Percentiles rank a stretch among this genome's conserved stretches.
Evolutionary conservation across 441 rosid species (phyloP).

Genomic region (Raphanus hybrid): DNA sequence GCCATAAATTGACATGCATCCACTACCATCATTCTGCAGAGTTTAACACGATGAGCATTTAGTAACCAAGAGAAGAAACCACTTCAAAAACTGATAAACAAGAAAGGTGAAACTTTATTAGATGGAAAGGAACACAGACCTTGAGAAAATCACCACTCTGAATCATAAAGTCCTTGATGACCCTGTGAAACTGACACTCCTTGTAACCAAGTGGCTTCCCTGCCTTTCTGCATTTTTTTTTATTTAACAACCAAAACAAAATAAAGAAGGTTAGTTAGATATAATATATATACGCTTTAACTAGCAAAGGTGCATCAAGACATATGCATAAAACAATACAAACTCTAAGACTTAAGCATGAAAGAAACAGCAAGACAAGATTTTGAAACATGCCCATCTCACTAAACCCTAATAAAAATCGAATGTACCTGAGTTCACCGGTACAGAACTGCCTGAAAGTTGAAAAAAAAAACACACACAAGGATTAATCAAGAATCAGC

Average conservation of each 20-base stretch:
- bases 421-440: too few species aligned
- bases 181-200: constrained; percentile 91
- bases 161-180: constrained; percentile 95
- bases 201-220: constrained; percentile 93
- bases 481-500: constrained; percentile 11
- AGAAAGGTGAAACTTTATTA: too few species aligned
- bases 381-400: background rate
- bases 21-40: constrained; percentile 92
- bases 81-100: too few species aligned
- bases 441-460: too few species aligned
- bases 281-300: background rate
- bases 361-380: background rate
- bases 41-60: background rate
- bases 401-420: background rate
- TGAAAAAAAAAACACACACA: background rate
- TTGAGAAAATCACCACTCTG: constrained; percentile 95
- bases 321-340: background rate
- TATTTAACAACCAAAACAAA: too few species aligned
- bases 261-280: too few species aligned
- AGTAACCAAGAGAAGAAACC: background rate
- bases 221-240: constrained; percentile 63
- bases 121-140: constrained; percentile 45
- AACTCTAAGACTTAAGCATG: too few species aligned
- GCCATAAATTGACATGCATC: constrained; percentile 86
- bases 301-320: background rate